Conservation (phyloP, 208 protist species). For the Entamoeba moshkovskii region DNA sequence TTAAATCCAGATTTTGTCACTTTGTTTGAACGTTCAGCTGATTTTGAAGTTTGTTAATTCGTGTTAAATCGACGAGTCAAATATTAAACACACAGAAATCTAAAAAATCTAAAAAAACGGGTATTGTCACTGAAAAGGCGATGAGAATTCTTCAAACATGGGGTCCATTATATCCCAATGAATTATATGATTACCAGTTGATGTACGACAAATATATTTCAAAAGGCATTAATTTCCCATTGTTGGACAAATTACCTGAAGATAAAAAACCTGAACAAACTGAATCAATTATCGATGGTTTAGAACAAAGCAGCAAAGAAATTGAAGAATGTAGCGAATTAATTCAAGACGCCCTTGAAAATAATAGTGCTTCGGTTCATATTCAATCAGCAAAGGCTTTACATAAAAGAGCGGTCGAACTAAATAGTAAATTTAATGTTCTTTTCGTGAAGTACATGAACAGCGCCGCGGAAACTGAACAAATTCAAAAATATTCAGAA, state of each 20-base stretch:
- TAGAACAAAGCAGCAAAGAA: background rate
- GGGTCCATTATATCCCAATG: background rate
- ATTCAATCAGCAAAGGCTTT: background rate
- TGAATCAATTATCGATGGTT: background rate
- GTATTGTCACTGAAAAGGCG: background rate
- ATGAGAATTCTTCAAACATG: background rate
- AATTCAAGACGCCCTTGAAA: background rate
- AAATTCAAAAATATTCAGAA: background rate
- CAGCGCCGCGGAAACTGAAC: background rate
- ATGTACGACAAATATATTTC: background rate
- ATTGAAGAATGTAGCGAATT: background rate
- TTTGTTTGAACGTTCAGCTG: background rate
- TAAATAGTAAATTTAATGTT: background rate
- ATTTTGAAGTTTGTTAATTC: background rate
- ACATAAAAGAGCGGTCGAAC: background rate
- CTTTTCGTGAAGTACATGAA: background rate
- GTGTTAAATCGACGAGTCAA: background rate
- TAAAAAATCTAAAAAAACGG: background rate
- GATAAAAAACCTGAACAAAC: background rate
- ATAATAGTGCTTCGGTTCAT: background rate
- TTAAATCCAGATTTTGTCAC: background rate
- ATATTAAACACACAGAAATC: background rate
- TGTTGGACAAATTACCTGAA: background rate
- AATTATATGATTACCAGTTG: background rate
- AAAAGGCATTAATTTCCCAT: background rate